Evolutionary conservation across 1,284 basidiomycete genomes (phyloP).

Genomic region (Boletellus dicymbophilus): DNA sequence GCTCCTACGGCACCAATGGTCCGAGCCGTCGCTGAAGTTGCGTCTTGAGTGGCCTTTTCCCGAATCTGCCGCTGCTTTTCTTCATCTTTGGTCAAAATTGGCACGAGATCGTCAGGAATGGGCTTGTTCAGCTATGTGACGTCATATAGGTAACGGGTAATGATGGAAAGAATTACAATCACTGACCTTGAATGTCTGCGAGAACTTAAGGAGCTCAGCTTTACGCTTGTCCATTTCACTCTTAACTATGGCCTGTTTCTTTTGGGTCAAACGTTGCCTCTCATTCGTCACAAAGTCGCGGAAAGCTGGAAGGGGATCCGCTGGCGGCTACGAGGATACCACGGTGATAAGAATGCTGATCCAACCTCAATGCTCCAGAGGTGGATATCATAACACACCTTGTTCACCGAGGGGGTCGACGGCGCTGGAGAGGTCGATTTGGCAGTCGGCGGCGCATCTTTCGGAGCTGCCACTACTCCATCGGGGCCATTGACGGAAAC

Average conservation of each 20-base stretch:
- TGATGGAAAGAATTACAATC: neutral
- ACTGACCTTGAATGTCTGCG: conserved; percentile 87
- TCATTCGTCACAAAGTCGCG: conserved; percentile 90
- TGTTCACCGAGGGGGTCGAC: conserved; percentile 40
- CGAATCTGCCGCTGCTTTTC: conserved; percentile 83
- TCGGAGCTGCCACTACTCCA: conserved; percentile 44
- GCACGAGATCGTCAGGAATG: conserved; percentile 92
- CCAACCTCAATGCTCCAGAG: neutral
- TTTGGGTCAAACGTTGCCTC: conserved; percentile 85
- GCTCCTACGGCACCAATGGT: conserved; percentile 54
- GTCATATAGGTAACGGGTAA: neutral
- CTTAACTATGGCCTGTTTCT: conserved; percentile 88
- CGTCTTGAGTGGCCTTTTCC: conserved; percentile 74
- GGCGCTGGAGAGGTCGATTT: conserved; percentile 63
- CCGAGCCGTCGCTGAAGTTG: conserved; percentile 62
- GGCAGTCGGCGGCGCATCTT: conserved; percentile 44
- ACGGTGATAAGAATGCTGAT: conserved; percentile 6
- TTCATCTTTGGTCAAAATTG: conserved; percentile 89
- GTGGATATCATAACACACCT: conserved; percentile 28
- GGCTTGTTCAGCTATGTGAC: conserved; percentile 80
- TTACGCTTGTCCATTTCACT: conserved; percentile 93
- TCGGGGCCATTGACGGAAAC: conserved; percentile 74
- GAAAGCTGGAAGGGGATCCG: conserved; percentile 77
- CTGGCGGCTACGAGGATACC: conserved; percentile 49
- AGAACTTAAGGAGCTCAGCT: conserved; percentile 92